Percentiles rank a stretch among this genome's conserved stretches.
These are phyloP conservation scores for Geum urbanum DNA, from an alignment of 306 rosid genomes.

Conservation along the genomic window DNA sequence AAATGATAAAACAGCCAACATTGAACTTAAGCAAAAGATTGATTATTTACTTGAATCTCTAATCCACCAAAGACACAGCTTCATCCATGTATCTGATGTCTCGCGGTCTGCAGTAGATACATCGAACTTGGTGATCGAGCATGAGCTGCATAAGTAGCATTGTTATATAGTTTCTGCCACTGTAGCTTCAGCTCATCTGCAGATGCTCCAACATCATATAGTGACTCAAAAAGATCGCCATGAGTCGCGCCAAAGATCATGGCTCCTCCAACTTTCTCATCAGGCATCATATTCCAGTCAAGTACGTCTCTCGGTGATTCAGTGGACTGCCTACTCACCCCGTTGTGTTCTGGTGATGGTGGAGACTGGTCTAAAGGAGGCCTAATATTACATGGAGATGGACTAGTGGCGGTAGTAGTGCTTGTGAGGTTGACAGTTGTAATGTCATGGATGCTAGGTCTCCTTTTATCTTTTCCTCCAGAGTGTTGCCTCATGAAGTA, in stretches of 20 bases:
- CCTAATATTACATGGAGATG: slow-evolving; percentile 34
- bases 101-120: slow-evolving; percentile 40
- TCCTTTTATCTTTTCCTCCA: slow-evolving; percentile 78
- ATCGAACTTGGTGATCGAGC: slow-evolving; percentile 33
- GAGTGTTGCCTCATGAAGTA: slow-evolving; percentile 82
- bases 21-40: slow-evolving; percentile 24
- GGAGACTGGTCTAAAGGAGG: slow-evolving; percentile 37
- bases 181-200: slow-evolving; percentile 36
- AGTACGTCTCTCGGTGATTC: slow-evolving; percentile 31
- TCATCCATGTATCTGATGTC: slow-evolving; percentile 45
- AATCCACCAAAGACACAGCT: slow-evolving; percentile 31
- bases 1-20: slow-evolving; percentile 6
- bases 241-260: slow-evolving; percentile 45
- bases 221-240: slow-evolving; percentile 38
- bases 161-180: slow-evolving; percentile 47
- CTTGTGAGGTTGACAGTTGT: slow-evolving; percentile 67
- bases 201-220: slow-evolving; percentile 37
- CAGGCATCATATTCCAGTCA: slow-evolving; percentile 35
- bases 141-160: slow-evolving; percentile 48
- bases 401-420: slow-evolving; percentile 29
- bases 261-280: slow-evolving; percentile 32
- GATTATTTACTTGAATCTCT: slow-evolving; percentile 28
- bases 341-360: slow-evolving; percentile 31
- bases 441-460: slow-evolving; percentile 94
- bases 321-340: slow-evolving; percentile 8